Percentiles rank a stretch among this genome's conserved stretches.
Evolutionary conservation across 768 basidiomycete genomes (phyloP).

Genomic region (Lactifluus piperatus): DNA sequence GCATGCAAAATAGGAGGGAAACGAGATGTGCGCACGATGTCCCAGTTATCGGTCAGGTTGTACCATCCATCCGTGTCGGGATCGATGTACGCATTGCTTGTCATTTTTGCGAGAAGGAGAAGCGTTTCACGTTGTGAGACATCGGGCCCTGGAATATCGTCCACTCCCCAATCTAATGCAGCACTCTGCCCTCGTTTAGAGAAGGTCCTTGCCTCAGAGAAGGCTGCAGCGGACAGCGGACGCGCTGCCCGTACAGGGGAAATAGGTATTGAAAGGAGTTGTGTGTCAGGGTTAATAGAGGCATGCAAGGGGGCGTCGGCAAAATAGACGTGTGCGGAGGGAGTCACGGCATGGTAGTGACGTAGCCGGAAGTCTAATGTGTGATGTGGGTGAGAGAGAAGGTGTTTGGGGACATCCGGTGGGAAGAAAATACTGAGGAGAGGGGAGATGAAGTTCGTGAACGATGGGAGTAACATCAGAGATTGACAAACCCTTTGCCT

Average conservation of each 20-base stretch:
- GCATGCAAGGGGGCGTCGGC: conserved; percentile 34
- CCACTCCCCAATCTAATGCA: conserved; percentile 61
- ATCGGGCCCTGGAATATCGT: conserved; percentile 67
- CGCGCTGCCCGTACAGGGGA: conserved; percentile 34
- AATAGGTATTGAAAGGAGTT: conserved; percentile 37
- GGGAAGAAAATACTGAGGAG: neutral
- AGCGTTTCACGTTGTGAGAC: conserved; percentile 68
- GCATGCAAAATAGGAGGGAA: too few relatives aligned
- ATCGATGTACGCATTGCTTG: conserved; percentile 79
- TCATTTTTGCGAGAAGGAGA: conserved; percentile 86
- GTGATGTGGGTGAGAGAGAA: neutral
- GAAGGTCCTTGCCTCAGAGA: conserved; percentile 29
- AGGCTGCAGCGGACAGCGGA: conserved; percentile 36
- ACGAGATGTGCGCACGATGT: conserved; percentile 28
- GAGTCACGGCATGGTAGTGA: conserved; percentile 46
- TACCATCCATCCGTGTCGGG: conserved; percentile 69
- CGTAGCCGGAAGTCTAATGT: conserved; percentile 43
- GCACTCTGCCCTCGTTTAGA: conserved; percentile 37
- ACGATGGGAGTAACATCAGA: neutral
- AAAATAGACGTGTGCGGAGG: conserved; percentile 43
- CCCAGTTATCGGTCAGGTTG: conserved; percentile 61
- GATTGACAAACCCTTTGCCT: neutral
- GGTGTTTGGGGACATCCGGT: neutral
- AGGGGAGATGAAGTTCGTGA: neutral
- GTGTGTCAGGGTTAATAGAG: conserved; percentile 6